Base-by-base conservation (phyloP, 768 basidiomycete species). In the Auricularia heimuer region DNA sequence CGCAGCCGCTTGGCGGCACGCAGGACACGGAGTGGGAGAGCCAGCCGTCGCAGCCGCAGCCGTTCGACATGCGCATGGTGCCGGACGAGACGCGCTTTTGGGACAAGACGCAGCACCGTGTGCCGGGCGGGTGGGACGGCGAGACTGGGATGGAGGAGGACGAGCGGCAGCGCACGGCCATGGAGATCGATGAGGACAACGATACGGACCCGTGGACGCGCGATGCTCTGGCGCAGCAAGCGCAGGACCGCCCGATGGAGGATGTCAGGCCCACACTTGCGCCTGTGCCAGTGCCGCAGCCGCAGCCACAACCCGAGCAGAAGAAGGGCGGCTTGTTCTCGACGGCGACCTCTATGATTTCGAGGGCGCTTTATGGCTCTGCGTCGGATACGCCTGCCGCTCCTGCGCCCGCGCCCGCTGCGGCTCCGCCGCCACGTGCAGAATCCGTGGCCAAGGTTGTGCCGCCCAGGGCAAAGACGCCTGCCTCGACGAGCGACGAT, bases 111-210 rank as follows among this genome's bases (percentile, higher is more conserved):
- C 56, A 29, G 29, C 21, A 60, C 29, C 56, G 56, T 7, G 56
- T 60, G 56, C 56, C 56, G 4, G 56, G 56, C 14, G 56, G 24
- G 12, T 60, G 56, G 56, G 56, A 60, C 56, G 56, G 56, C 56
- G 34, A 29, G 3, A 56, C 62, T 12, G 67, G 68, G 14, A 65
- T 61, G 63, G 68, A 67, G 11, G 54, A 68, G 10, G 70, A 66
- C 54, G 67, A 65, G 47, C 47, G 21, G 11, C 11, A 6, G 47
- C 16, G 24, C 29, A 47, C 42, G 4, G 63, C 62, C 2, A 60
- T 64, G 18, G 67, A 69, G 16, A 64, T 60, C 63, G 68, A 66
- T 12, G 54, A 67, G 10, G 71, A 66, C 54, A 66, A 65, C 35
- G 24, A 11, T 29, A 54, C 54, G 54, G 18, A 29, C 18, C n/a